phyloP scores from a whole-genome alignment of 371 early-diverging fungal species.

The Batkoa obscura region DNA sequence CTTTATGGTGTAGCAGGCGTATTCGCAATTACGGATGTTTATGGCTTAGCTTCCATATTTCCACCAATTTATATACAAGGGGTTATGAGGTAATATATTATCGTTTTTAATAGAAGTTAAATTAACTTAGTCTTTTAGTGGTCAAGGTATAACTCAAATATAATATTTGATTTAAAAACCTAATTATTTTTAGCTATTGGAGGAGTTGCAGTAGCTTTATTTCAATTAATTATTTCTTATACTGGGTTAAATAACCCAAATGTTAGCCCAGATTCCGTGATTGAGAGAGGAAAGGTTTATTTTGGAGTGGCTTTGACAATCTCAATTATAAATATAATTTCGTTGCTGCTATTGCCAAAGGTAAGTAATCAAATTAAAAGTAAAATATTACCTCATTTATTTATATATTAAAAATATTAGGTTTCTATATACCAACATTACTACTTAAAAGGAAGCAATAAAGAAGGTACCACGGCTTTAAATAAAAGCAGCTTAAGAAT shows the following conservation, averaged over 20 bases:
- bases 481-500: not conserved
- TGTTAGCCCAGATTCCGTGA: slow-evolving; percentile 12
- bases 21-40: slow-evolving; percentile 42
- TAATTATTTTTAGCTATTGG: slow-evolving; percentile 15
- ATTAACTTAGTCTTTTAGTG: slow-evolving; percentile 13
- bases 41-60: slow-evolving; percentile 52
- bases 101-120: not conserved
- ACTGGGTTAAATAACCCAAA: slow-evolving; percentile 3
- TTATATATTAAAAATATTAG: too few species aligned
- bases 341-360: not conserved
- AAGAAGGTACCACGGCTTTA: not conserved
- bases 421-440: not conserved
- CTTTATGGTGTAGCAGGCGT: slow-evolving; percentile 40
- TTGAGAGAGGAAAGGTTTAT: not conserved
- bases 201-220: slow-evolving; percentile 34
- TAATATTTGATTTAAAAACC: not conserved
- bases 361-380: too few species aligned
- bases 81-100: slow-evolving; percentile 31
- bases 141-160: slow-evolving; percentile 20
- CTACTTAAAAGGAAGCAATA: not conserved
- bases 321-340: not conserved
- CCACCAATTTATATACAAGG: slow-evolving; percentile 50
- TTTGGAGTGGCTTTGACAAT: not conserved
- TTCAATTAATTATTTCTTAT: slow-evolving; percentile 21
- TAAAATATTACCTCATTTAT: too few species aligned